Base-by-base conservation (phyloP, 352 stramenopile species). In the Pythium utonaiense region DNA sequence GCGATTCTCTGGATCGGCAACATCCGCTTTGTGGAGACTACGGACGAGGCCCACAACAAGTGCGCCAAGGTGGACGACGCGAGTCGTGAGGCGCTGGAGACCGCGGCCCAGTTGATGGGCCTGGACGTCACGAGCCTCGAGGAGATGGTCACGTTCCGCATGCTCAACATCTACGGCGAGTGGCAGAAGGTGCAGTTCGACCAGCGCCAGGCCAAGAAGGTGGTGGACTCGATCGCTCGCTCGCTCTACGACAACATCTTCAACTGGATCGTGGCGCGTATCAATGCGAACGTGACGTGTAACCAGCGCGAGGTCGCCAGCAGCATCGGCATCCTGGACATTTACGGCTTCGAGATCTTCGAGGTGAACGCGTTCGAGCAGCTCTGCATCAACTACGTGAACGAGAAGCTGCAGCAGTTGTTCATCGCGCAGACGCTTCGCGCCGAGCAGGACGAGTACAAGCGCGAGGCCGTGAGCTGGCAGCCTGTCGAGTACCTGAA, bases 341-440 rank as follows among this genome's bases (percentile, higher is more conserved):
- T 96, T 63, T 96, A 93, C 62, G 88, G 88, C 2, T 96, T 96
- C 53, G 88, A 96, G 70, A 95, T 95, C 57, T 95, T 96, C 50
- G 78, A 95, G 8, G 77, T 89, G 44, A 97, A 97, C 62, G 81
- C 80, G 34, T 97, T 96, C 58, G 88, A 96, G 71, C 88, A 96
- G 71, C 74, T 96, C 28, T 92, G 88, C 52, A 96, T 96, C 67
- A 96, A 96, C 73, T 96, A 96, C 63, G 86, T 91, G 57, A 96
- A 96, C 72, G 83, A 93, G 59, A 93, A 93, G 64, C 78, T 93
- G 24, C 86, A 95, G 66, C 83, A 91, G 60, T 71, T 93, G 6
- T 96, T 96, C 65, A 94, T 92, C 57, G 84, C 80, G 40, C 82
- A 94, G 62, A 91, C 82, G 44, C 71, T 96, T 17, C 71, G 89